These are phyloP conservation scores for Komagataella pastoris DNA, from an alignment of 805 yeast species.

Conservation along the genomic window DNA sequence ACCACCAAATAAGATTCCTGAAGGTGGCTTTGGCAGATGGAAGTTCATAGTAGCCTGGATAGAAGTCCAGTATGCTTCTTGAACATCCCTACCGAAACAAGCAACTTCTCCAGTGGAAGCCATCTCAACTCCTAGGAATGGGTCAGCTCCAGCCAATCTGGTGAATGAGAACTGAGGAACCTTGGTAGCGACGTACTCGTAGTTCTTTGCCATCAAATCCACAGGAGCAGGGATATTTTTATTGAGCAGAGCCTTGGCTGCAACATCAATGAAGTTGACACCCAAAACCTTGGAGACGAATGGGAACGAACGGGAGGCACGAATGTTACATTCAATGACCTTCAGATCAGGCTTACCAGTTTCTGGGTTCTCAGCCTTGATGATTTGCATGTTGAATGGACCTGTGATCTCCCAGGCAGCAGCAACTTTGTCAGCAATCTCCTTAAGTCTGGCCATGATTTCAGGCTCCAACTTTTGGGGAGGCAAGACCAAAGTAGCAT, in stretches of 20 bases:
- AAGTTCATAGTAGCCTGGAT: constrained; percentile 96
- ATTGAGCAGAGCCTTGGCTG: constrained; percentile 75
- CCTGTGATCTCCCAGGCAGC: constrained; percentile 92
- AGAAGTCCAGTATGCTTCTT: constrained; percentile 96
- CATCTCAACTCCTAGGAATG: constrained; percentile 98
- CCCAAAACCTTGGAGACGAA: constrained; percentile 97
- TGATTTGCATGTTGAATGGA: constrained; percentile 97
- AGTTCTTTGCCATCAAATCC: constrained; percentile 65
- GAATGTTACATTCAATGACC: constrained; percentile 96
- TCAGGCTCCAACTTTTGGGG: constrained; percentile 67
- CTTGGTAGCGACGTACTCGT: constrained; percentile 86
- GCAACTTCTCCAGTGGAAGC: constrained; percentile 99
- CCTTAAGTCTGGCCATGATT: constrained; percentile 63
- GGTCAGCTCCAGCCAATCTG: constrained; percentile 98
- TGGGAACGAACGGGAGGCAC: constrained; percentile 99
- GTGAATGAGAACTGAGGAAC: constrained; percentile 98
- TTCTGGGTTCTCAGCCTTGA: constrained; percentile 56
- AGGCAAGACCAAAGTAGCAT: constrained; percentile 90
- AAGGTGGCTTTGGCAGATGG: constrained; percentile 82
- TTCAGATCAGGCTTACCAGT: constrained; percentile 56
- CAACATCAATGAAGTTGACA: constrained; percentile 86
- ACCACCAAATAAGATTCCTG: constrained; percentile 90
- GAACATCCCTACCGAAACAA: constrained; percentile 74
- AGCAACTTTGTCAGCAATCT: constrained; percentile 88
- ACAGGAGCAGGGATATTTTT: constrained; percentile 66